Evolutionary conservation across 495 filamentous ascomycete species (phyloP), one percentile per base, ranked within the genome.

Genomic region (Durotheca rogersii): DNA sequence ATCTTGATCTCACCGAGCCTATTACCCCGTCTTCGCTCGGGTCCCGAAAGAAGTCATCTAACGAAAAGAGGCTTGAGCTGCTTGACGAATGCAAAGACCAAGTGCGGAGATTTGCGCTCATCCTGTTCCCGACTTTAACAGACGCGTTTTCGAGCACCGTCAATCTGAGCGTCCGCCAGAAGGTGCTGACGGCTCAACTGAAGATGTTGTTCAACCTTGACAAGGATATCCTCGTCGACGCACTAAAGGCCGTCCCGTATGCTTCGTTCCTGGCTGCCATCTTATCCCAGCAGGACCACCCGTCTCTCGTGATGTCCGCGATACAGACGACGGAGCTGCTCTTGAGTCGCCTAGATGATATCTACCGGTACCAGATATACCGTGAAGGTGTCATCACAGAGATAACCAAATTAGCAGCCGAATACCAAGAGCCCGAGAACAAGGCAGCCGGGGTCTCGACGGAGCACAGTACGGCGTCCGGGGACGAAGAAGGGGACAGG

Each of bases 181-280:
- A 94, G 72, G 94, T 97, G 12, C 77, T 99, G 32, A 87, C 83
- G 21, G 93, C 94, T 14, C 94, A 99, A 56, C 74, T 97, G 21
- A 96, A 97, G 72, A 97, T 99, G 90, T 80, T 99, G 9, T 95
- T 90, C n/a, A 95, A 96, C 55, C 62, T 97, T 14, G 91, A 96
- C 59, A 77, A 79, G 7, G 76, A 78, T 27, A 87, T 99, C 34
- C 78, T 99, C 10, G 81, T 88, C 47, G 92, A 95, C 41, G 85
- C 93, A 30, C 71, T 99, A 12, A 87, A 87, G n/a, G 77, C 87
- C 7, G 90, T 97, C 4, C 87, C 93, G 3, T 99, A 97, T 67
- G 90, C 94, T n/a, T 99, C 94, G 1, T 96, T 94, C 67, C 69
- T 99, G 18, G 93, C 93, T 4, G 86, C 94, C 0, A 97, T 99